phyloP scores from a whole-genome alignment of 2,329 filamentous ascomycete genomes.

The Ophiocordyceps camponoti-leonardi region DNA sequence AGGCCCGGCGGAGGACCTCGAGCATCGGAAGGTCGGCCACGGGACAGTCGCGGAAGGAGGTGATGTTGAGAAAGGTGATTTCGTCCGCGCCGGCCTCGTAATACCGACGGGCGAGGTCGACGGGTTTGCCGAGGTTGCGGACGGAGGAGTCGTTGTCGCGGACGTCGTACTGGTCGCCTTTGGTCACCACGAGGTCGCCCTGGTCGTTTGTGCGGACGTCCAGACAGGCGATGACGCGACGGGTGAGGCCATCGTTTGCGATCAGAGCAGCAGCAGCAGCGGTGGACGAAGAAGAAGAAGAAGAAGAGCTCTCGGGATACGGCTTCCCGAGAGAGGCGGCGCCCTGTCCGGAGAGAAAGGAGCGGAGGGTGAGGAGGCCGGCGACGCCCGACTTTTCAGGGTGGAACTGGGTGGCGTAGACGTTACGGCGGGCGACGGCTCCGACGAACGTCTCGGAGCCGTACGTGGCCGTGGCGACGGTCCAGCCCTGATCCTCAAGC shows the following conservation, averaged over 20 bases:
- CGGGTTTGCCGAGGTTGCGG: conserved; percentile 89
- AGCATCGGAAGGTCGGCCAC: conserved; percentile 90
- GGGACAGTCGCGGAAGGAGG: conserved; percentile 89
- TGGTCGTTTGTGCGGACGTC: conserved; percentile 90
- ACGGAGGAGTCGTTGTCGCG: conserved; percentile 67
- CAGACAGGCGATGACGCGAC: conserved; percentile 85
- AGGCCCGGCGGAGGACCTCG: conserved; percentile 73
- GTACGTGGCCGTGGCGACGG: conserved; percentile 79
- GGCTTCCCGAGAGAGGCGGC: conserved; percentile 27
- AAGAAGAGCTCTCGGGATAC: background rate
- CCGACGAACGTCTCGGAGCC: conserved; percentile 82
- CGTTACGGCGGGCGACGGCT: conserved; percentile 68
- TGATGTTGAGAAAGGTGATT: conserved; percentile 96
- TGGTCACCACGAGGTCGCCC: conserved; percentile 91
- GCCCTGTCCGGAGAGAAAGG: conserved; percentile 64
- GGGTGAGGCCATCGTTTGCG: conserved; percentile 56
- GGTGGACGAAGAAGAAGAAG: too few species aligned
- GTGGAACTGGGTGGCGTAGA: conserved; percentile 91
- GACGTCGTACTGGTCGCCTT: conserved; percentile 97
- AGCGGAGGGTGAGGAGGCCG: conserved; percentile 65
- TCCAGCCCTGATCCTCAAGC: conserved; percentile 72
- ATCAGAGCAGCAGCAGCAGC: conserved; percentile 4
- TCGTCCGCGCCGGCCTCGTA: conserved; percentile 96
- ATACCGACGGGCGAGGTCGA: conserved; percentile 84
- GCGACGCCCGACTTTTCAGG: conserved; percentile 92